Conservation (phyloP, 192 early-diverging fungal species). For the Coemansia sp. region DNA sequence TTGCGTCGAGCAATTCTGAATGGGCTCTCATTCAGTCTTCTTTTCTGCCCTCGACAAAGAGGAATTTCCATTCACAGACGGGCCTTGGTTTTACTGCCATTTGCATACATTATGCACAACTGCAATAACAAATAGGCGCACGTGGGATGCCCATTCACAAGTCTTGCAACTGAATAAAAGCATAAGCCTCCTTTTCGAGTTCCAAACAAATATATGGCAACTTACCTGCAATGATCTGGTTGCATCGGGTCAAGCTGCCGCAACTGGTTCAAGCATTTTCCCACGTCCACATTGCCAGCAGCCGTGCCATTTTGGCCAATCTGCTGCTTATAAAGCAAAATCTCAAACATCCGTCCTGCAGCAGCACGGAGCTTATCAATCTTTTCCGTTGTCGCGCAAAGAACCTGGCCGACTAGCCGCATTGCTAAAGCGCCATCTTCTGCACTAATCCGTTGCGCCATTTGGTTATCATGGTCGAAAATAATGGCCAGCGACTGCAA, state of each 20-base stretch:
- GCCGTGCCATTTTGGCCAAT: not conserved
- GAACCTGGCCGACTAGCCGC: constrained; percentile 41
- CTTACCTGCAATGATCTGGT: constrained; percentile 12
- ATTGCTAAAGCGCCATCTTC: constrained; percentile 36
- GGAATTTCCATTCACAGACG: too few relatives aligned
- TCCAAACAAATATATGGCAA: not conserved
- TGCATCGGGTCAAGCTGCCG: constrained; percentile 6
- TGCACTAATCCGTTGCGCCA: constrained; percentile 2
- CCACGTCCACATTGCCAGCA: constrained; percentile 2
- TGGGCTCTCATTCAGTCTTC: too few relatives aligned
- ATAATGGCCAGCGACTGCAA: constrained; percentile 58
- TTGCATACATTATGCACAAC: constrained; percentile 4
- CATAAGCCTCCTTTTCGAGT: too few relatives aligned
- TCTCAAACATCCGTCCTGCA: constrained; percentile 66
- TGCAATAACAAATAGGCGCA: constrained; percentile 6
- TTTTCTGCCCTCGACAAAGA: too few relatives aligned
- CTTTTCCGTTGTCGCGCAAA: constrained; percentile 85
- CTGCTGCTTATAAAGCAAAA: constrained; percentile 24
- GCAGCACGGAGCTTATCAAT: constrained; percentile 81
- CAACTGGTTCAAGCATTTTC: constrained; percentile 15
- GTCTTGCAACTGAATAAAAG: not conserved
- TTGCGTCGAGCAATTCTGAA: too few relatives aligned
- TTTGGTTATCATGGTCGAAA: constrained; percentile 32
- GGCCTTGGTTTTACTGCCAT: not conserved
- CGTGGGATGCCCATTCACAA: constrained; percentile 3